Evolutionary conservation across 441 rosid genomes (phyloP).

Genomic region (Lepidium campestre): DNA sequence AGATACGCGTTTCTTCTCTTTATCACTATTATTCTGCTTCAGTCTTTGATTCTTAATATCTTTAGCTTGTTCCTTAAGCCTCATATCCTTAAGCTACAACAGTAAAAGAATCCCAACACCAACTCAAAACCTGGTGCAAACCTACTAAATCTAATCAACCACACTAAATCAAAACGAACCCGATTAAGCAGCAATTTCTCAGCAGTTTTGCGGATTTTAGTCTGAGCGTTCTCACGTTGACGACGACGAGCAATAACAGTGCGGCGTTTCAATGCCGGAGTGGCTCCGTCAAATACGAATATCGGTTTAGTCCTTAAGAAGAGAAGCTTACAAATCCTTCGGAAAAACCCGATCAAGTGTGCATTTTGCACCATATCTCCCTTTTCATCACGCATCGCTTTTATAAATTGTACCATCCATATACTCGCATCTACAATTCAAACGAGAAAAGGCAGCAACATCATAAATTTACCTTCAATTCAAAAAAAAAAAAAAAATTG

Average conservation of each 20-base stretch:
- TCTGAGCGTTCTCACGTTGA: conserved; percentile 92
- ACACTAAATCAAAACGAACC: conserved; percentile 10
- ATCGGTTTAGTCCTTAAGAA: conserved; percentile 80
- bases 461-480: not conserved
- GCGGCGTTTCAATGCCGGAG: conserved; percentile 90
- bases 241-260: conserved; percentile 88
- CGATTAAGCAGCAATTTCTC: conserved; percentile 92
- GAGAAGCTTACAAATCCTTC: conserved; percentile 85
- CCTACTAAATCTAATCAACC: not conserved
- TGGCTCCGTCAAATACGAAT: conserved; percentile 91
- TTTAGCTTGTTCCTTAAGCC: conserved; percentile 72
- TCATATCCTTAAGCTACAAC: conserved; percentile 65
- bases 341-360: conserved; percentile 84
- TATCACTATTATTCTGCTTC: conserved; percentile 31
- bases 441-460: not conserved
- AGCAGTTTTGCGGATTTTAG: conserved; percentile 85
- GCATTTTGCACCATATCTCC: conserved; percentile 95
- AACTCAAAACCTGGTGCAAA: not conserved
- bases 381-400: conserved; percentile 95
- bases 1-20: conserved; percentile 36
- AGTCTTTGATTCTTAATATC: conserved; percentile 61
- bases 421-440: conserved; percentile 71
- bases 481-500: not conserved
- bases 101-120: not conserved
- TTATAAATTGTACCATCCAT: conserved; percentile 97